Evolutionary conservation across 176 grass and related monocot species (phyloP).

Genomic region (Eremochloa ophiuroides): DNA sequence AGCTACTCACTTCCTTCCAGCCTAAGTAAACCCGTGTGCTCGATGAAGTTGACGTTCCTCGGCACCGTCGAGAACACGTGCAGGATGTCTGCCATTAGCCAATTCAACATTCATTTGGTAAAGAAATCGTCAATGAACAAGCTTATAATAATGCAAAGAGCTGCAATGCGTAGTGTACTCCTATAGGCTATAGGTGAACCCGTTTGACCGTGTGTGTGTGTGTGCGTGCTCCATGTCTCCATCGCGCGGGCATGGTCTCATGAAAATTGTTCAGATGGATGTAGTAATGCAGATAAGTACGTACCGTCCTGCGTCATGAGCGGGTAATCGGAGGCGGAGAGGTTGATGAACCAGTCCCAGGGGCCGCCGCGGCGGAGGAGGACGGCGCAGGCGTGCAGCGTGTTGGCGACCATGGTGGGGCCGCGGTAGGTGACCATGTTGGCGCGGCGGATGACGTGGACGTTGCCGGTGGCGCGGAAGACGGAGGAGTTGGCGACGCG

Average conservation of each 20-base stretch:
- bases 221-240: neutral
- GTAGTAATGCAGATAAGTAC: too few relatives aligned
- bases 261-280: too few relatives aligned
- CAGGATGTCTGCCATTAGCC: conserved; percentile 49
- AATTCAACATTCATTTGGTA: neutral
- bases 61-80: conserved; percentile 67
- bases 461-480: conserved; percentile 59
- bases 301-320: conserved; percentile 85
- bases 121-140: neutral
- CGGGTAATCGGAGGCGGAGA: conserved; percentile 91
- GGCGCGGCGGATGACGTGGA: conserved; percentile 65
- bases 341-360: conserved; percentile 99
- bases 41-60: conserved; percentile 77
- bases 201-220: neutral
- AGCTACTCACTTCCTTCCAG: conserved; percentile 95
- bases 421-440: conserved; percentile 93
- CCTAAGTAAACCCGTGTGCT: conserved; percentile 76
- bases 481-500: conserved; percentile 48
- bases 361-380: conserved; percentile 59
- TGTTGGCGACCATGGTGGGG: conserved; percentile 92
- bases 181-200: neutral
- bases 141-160: too few relatives aligned
- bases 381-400: conserved; percentile 83
- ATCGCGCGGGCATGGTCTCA: neutral
- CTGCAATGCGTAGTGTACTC: neutral